Percentiles rank a stretch among this genome's conserved stretches.
These are phyloP conservation scores for Trematosphaeria pertusa DNA, from an alignment of 2,329 filamentous ascomycete species.

Conservation along the genomic window DNA sequence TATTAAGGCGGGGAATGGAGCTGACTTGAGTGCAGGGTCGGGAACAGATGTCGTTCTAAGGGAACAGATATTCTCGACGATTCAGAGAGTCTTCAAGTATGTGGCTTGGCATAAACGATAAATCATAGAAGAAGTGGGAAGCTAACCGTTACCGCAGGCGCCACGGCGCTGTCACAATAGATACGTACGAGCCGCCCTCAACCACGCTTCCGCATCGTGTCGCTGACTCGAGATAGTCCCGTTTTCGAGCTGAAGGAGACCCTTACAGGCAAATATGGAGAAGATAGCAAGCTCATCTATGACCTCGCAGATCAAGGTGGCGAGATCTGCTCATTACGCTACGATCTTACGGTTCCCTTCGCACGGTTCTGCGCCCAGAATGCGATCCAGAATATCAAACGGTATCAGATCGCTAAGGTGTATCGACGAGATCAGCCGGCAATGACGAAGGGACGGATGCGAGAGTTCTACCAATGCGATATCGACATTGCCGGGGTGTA, in stretches of 20 bases:
- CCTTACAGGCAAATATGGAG: slow-evolving; percentile 87
- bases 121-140: slow-evolving; percentile 77
- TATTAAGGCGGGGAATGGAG: slow-evolving; percentile 60
- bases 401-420: slow-evolving; percentile 95
- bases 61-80: slow-evolving; percentile 44
- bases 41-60: slow-evolving; percentile 44
- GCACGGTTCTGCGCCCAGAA: slow-evolving; percentile 95
- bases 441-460: slow-evolving; percentile 89
- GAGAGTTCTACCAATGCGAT: slow-evolving; percentile 97
- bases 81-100: slow-evolving; percentile 45
- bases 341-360: slow-evolving; percentile 88
- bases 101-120: slow-evolving; percentile 75
- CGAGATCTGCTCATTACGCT: slow-evolving; percentile 82
- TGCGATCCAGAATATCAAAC: slow-evolving; percentile 82
- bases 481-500: slow-evolving; percentile 88
- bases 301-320: slow-evolving; percentile 87
- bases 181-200: slow-evolving; percentile 62
- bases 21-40: slow-evolving; percentile 34
- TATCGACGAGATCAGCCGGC: slow-evolving; percentile 78
- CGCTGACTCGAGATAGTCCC: slow-evolving; percentile 48
- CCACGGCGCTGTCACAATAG: slow-evolving; percentile 46
- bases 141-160: slow-evolving; percentile 78
- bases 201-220: neutral
- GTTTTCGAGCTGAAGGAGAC: slow-evolving; percentile 90
- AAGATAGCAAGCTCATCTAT: slow-evolving; percentile 92